phyloP scores from a whole-genome alignment of 2,329 filamentous ascomycete genomes.

The Ophiostoma sp. region DNA sequence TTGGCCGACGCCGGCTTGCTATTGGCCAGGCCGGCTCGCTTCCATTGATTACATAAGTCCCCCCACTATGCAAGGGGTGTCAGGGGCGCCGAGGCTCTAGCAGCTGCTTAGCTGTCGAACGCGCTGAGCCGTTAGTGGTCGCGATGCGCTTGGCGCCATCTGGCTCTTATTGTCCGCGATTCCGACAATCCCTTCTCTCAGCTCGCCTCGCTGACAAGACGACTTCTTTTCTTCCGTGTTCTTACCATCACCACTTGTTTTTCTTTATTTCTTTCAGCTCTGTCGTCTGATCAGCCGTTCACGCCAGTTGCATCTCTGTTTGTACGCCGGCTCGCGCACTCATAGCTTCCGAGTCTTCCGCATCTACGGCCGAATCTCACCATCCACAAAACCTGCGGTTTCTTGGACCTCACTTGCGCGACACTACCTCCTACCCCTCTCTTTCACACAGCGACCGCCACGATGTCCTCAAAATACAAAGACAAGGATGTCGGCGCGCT shows the following conservation, averaged over 20 bases:
- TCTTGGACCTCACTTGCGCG: background rate
- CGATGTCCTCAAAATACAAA: constrained; percentile 43
- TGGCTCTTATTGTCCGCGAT: background rate
- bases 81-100: constrained; percentile 8
- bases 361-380: background rate
- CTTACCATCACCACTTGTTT: background rate
- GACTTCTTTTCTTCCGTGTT: background rate
- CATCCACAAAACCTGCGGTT: background rate
- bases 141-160: background rate
- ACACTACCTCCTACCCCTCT: background rate
- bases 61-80: background rate
- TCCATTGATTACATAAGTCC: background rate
- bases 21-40: no score
- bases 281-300: background rate
- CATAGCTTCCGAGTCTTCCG: constrained; percentile 11
- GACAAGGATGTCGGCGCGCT: constrained; percentile 59
- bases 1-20: no score
- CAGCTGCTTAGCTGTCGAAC: background rate
- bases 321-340: background rate
- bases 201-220: background rate
- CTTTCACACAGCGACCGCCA: background rate
- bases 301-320: background rate
- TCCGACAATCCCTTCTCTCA: background rate
- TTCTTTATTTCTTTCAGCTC: background rate
- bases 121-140: constrained; percentile 5